phyloP scores from a whole-genome alignment of 225 moss, liverwort and hornwort genomes.

The Marchantia paleacea region DNA sequence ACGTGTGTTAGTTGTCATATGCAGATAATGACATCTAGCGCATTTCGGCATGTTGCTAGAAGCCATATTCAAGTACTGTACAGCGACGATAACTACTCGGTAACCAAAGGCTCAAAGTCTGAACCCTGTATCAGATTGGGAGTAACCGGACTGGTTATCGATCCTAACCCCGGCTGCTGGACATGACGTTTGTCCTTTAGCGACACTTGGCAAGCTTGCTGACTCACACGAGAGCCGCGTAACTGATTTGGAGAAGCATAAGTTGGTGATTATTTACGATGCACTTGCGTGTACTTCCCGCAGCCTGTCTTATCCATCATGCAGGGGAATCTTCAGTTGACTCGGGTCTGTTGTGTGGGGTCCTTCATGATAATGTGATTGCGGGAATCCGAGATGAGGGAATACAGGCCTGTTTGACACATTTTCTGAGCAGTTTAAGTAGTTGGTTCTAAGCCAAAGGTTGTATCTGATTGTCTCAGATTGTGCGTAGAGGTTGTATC shows the following conservation, averaged over 20 bases:
- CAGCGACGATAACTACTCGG: no score
- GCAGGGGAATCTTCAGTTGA: not conserved
- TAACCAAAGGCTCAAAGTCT: no score
- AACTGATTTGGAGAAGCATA: not conserved
- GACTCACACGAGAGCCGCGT: not conserved
- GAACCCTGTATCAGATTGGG: no score
- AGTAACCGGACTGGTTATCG: no score
- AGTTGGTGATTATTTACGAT: not conserved
- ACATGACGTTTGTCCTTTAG: not conserved
- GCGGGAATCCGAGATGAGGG: no score
- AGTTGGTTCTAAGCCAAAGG: not conserved
- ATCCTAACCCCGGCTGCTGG: no score
- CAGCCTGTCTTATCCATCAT: conserved; percentile 3
- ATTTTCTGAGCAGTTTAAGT: not conserved
- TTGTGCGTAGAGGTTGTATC: not conserved
- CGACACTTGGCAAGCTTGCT: not conserved
- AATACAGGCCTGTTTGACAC: no score
- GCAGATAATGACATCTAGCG: no score
- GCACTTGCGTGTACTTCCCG: not conserved
- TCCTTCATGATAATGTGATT: not conserved
- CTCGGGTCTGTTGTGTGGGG: not conserved
- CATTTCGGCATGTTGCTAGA: no score
- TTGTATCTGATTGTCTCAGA: not conserved
- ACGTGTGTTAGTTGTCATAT: no score
- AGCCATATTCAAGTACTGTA: no score